A percentile compares a stretch with the other conserved stretches of the same genome.
Evolutionary conservation across 192 early-diverging fungal species (phyloP).

Genomic region (Umbelopsis sp.): DNA sequence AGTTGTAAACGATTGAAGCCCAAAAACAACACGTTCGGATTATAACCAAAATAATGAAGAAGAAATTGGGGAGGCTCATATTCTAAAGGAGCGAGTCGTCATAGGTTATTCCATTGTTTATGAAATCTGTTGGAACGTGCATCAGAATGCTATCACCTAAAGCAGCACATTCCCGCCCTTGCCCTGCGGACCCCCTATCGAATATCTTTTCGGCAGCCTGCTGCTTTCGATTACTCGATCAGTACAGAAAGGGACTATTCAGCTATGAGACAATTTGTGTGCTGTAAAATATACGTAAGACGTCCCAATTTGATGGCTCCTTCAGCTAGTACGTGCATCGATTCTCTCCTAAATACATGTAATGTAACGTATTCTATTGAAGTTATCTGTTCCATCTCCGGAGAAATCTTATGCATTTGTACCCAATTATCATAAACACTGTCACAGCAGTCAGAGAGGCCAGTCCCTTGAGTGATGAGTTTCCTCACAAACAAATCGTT

Average conservation of each 20-base stretch:
- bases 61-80: no score
- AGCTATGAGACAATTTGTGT: background rate
- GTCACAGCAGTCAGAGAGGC: background rate
- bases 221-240: background rate
- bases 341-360: background rate
- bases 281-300: background rate
- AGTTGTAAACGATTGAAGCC: no score
- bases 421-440: background rate
- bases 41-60: no score
- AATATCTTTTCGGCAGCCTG: background rate
- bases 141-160: conserved; percentile 11
- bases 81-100: background rate
- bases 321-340: background rate
- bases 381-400: background rate
- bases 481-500: background rate
- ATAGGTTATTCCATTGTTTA: background rate
- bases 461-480: background rate
- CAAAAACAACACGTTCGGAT: no score
- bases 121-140: conserved; percentile 14
- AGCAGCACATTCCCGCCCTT: conserved; percentile 14
- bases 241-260: no score
- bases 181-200: background rate
- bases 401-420: background rate
- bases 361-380: background rate
- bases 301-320: background rate